phyloP scores from a whole-genome alignment of 2,329 filamentous ascomycete species.

The Rutstroemia sp. region DNA sequence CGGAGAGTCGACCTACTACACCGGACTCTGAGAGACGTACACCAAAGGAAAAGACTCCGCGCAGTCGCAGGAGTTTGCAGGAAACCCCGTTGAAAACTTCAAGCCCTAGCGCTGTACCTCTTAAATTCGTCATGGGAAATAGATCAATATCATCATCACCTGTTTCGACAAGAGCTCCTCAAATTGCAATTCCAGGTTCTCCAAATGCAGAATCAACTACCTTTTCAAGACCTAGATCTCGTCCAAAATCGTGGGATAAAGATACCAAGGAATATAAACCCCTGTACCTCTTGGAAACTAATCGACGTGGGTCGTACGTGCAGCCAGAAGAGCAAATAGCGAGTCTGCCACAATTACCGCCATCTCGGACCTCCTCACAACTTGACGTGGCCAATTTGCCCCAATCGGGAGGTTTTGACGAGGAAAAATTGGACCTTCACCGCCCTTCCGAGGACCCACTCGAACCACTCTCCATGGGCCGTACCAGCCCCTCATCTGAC shows the following conservation, averaged over 20 bases:
- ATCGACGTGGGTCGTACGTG: constrained; percentile 19
- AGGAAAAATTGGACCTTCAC: constrained; percentile 6
- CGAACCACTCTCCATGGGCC: constrained; percentile 35
- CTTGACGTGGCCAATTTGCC: constrained; percentile 13
- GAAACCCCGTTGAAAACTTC: constrained; percentile 27
- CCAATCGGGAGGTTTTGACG: constrained; percentile 1
- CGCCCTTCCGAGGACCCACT: constrained; percentile 23
- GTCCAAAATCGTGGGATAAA: constrained; percentile 55
- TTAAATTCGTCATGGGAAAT: constrained; percentile 44
- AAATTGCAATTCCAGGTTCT: constrained; percentile 32
- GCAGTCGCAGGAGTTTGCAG: constrained; percentile 21
- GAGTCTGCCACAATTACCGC: constrained; percentile 40
- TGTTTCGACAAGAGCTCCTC: constrained; percentile 33
- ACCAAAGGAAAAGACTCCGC: constrained; percentile 17
- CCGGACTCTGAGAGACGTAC: constrained; percentile 24
- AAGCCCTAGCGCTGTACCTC: constrained; percentile 47
- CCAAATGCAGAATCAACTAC: constrained; percentile 23
- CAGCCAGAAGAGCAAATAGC: constrained; percentile 30
- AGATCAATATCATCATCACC: constrained; percentile 37
- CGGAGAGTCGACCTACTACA: constrained; percentile 50
- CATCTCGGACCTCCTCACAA: constrained; percentile 38
- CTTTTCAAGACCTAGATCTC: constrained; percentile 33
- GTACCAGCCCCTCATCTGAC: constrained; percentile 32
- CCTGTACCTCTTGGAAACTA: constrained; percentile 67
- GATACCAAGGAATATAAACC: constrained; percentile 65